Percentiles rank a stretch among this genome's conserved stretches.
Evolutionary conservation across 148 eudicot species (phyloP).

Genomic region (Amaranthus cruentus): DNA sequence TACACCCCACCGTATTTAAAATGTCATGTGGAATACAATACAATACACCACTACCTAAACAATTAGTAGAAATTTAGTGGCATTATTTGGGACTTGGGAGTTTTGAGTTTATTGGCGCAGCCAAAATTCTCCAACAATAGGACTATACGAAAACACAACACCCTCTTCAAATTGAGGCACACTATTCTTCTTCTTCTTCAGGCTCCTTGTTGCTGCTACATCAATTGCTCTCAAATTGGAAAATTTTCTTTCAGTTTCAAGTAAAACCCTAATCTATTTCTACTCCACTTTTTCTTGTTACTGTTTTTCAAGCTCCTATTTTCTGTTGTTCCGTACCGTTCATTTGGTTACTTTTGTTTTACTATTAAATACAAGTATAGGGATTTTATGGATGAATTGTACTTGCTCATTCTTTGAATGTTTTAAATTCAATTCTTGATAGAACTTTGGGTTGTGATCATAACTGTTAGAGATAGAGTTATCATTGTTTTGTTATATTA

Average conservation of each 20-base stretch:
- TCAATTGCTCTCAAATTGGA: not conserved
- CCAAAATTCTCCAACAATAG: not conserved
- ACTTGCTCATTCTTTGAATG: slow-evolving; percentile 1
- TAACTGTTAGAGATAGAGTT: not conserved
- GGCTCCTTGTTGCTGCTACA: not conserved
- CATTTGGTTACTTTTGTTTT: not conserved
- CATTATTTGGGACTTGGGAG: not conserved
- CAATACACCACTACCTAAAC: too few species aligned
- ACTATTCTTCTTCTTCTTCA: not conserved
- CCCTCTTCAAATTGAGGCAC: not conserved
- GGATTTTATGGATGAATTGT: not conserved
- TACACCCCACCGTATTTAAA: too few species aligned
- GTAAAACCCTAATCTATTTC: not conserved
- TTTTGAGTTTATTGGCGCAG: not conserved
- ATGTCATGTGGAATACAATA: too few species aligned
- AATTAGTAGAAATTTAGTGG: too few species aligned
- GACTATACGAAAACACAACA: too few species aligned
- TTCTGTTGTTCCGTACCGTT: not conserved
- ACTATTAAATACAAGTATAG: not conserved
- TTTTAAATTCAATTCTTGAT: not conserved
- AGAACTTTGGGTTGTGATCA: not conserved
- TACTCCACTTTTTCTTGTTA: not conserved
- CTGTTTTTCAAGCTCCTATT: not conserved
- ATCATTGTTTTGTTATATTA: not conserved
- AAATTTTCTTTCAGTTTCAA: not conserved